phyloP scores from a whole-genome alignment of 2,329 filamentous ascomycete genomes.

The Beauveria varroae region DNA sequence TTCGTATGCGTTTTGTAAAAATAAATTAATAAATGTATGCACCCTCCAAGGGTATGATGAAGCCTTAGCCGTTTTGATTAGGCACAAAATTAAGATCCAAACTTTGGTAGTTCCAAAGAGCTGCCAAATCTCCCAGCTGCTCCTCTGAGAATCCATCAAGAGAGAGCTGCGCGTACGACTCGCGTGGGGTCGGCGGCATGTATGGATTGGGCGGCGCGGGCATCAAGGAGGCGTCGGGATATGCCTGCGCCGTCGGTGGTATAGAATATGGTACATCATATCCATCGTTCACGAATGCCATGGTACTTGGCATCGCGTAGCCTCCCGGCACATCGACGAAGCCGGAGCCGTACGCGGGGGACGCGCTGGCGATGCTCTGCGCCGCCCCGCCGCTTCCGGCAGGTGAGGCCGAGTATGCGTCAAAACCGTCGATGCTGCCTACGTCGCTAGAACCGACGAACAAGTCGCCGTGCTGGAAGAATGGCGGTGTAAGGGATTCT shows the following conservation, averaged over 20 bases:
- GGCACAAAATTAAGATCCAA: conserved; percentile 23
- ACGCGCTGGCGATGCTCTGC: neutral
- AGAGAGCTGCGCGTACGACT: conserved; percentile 11
- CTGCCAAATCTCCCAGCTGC: conserved; percentile 26
- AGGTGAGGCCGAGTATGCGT: neutral
- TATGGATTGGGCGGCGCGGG: conserved; percentile 3
- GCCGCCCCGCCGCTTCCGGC: neutral
- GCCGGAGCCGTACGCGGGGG: neutral
- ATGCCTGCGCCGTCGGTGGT: neutral
- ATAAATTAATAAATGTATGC: neutral
- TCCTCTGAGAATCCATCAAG: conserved; percentile 24
- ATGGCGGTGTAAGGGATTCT: conserved; percentile 12
- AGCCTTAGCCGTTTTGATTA: neutral
- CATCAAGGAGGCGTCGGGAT: neutral
- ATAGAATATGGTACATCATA: conserved; percentile 5
- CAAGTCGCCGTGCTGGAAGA: neutral
- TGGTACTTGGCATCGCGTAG: neutral
- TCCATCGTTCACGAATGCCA: neutral
- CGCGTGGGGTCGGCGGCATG: conserved; percentile 13
- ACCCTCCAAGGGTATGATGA: neutral
- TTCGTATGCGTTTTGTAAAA: neutral
- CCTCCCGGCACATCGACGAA: neutral
- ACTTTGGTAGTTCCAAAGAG: conserved; percentile 27
- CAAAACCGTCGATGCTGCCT: conserved; percentile 8
- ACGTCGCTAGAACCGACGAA: conserved; percentile 8